Base-by-base conservation (phyloP, 345 rosid species). In the Linum usitatissimum region DNA sequence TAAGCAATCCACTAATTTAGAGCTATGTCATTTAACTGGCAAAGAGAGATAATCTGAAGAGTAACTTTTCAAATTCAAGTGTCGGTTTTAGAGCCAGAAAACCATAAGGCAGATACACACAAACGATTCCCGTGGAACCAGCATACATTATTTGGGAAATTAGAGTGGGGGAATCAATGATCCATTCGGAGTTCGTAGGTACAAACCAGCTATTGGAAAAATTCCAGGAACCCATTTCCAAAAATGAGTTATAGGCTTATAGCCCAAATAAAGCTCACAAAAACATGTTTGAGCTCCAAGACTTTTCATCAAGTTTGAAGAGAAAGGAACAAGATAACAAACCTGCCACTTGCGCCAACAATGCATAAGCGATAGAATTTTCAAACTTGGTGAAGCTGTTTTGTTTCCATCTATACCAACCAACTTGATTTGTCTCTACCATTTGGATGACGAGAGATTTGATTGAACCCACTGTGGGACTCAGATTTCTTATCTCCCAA, bases 301-400 rank as follows among this genome's bases (percentile, higher is more conserved):
- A 61, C 36, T 51, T 34, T 48, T 20, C 60, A 36, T 58, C 38
- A 18, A 5, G 31, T 14, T 4, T 57, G 40, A 60, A 15, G 10
- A 14, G 21, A 19, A 13, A 64, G 54, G 6, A 62, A 17, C 48
- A 40, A 5, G 51, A 15, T 30, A 31, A 60, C 62, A 62, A 75
- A 88, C 99, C 96, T 81, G 96, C 69, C 23, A 93, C 97, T 76
- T 90, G 99, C 66, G 83, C 78, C 64, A 93, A 71, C 68, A 93
- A 76, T 23, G 97, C 94, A 56, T 79, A 81, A 65, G 85, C 83
- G 67, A 83, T 80, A 38, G 89, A 78, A 87, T 81, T 90, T 64
- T 93, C 97, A 69, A 93, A 93, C 80, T 87, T 90, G 55, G 96
- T 78, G 84, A 76, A 69, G 72, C 68, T 67, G 57, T 73, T 86